phyloP scores from a whole-genome alignment of 108 stramenopile genomes.

The Cyclotella baltica region DNA sequence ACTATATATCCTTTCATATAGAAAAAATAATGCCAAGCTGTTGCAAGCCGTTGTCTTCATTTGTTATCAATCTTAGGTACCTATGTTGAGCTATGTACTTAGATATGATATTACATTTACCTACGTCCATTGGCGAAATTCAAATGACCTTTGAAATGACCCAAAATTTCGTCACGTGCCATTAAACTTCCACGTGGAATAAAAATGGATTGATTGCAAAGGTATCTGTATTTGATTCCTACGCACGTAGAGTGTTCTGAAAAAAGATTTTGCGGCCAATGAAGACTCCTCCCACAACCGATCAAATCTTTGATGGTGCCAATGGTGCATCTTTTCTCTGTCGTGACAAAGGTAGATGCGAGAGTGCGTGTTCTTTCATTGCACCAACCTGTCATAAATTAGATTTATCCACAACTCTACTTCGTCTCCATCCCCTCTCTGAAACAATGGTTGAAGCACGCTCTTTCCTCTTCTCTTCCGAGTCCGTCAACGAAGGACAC shows the following conservation, averaged over 20 bases:
- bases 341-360: no score
- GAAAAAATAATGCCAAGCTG: no score
- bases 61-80: no score
- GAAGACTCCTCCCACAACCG: neutral
- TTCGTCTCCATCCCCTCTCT: neutral
- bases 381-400: no score
- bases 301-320: neutral
- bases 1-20: no score
- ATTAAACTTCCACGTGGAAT: neutral
- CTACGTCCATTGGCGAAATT: no score
- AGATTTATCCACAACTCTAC: no score
- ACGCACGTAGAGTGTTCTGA: neutral
- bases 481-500: slow-evolving; percentile 98
- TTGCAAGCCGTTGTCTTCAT: no score
- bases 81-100: no score
- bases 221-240: neutral
- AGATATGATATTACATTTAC: no score
- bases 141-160: neutral
- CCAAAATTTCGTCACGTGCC: slow-evolving; percentile 1
- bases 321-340: neutral
- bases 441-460: slow-evolving; percentile 70
- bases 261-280: neutral
- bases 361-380: no score
- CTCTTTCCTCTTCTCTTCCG: slow-evolving; percentile 90
- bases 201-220: neutral